Evolutionary conservation across 306 rosid genomes (phyloP).

Genomic region (Spatholobus suberectus): DNA sequence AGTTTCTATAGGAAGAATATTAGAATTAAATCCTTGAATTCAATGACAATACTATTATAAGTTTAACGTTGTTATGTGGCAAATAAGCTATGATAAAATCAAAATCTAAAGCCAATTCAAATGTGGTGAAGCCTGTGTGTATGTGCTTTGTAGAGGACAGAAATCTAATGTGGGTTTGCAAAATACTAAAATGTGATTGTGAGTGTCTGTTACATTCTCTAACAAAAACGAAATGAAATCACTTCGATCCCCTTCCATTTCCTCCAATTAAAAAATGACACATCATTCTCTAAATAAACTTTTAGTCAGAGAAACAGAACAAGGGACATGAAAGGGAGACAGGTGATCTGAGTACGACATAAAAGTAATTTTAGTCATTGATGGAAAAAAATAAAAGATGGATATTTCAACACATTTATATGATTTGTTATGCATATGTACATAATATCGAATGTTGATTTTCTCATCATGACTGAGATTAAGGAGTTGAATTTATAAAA

Average conservation of each 20-base stretch:
- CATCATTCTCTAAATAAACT: not conserved
- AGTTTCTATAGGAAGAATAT: not conserved
- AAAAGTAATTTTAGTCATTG: no score
- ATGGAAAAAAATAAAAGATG: no score
- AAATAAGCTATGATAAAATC: not conserved
- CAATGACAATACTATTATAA: not conserved
- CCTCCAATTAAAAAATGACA: not conserved
- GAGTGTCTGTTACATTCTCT: not conserved
- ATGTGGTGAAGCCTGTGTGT: not conserved
- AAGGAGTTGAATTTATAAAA: not conserved
- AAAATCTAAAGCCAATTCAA: not conserved
- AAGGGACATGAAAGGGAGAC: not conserved
- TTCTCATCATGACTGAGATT: no score
- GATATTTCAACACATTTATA: not conserved
- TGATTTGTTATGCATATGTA: not conserved
- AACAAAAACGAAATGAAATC: not conserved
- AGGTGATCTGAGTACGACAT: not conserved
- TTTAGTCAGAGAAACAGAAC: not conserved
- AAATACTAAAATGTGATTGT: not conserved
- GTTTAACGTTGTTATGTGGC: not conserved
- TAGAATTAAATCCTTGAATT: slow-evolving; percentile 12
- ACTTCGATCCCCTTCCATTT: not conserved
- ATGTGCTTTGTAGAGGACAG: not conserved
- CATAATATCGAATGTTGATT: no score
- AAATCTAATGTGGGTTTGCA: not conserved